Evolutionary conservation across 345 rosid species (phyloP).

Genomic region (Carallia pectinifolia): DNA sequence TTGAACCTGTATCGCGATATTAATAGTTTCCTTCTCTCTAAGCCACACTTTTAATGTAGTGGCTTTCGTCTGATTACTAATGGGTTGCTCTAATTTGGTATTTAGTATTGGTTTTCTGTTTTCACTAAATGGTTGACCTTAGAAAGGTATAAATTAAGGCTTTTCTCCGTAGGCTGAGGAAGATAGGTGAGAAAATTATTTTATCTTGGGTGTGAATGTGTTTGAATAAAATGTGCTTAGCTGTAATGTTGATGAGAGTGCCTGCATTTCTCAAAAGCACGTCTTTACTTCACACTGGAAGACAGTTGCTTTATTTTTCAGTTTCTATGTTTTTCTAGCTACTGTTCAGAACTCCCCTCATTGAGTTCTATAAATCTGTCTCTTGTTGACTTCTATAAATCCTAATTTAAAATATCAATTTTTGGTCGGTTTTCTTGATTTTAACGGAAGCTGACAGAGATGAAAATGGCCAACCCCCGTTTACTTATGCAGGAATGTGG

Average conservation of each 20-base stretch:
- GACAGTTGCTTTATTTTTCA: no score
- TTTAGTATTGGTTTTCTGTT: neutral
- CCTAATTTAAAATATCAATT: neutral
- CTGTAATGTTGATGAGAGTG: slow-evolving; percentile 13
- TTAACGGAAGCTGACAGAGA: neutral
- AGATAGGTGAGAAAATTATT: neutral
- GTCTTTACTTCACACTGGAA: no score
- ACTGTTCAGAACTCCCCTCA: no score
- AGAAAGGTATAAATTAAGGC: neutral
- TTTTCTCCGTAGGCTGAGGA: neutral
- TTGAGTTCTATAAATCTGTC: no score
- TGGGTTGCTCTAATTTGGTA: slow-evolving; percentile 8
- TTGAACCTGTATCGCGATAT: slow-evolving; percentile 2
- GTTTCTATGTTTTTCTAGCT: neutral
- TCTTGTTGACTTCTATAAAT: no score
- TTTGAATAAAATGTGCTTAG: slow-evolving; percentile 10
- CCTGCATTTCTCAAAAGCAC: neutral
- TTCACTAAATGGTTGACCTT: neutral
- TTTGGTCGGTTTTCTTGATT: neutral
- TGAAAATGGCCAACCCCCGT: neutral
- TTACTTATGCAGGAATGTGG: neutral
- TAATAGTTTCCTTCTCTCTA: slow-evolving; percentile 3
- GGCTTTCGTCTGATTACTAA: neutral
- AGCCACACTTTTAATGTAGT: neutral
- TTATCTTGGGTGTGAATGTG: slow-evolving; percentile 21